These are phyloP conservation scores for Phytophthora sojae DNA, from an alignment of 352 stramenopile genomes.

Conservation along the genomic window DNA sequence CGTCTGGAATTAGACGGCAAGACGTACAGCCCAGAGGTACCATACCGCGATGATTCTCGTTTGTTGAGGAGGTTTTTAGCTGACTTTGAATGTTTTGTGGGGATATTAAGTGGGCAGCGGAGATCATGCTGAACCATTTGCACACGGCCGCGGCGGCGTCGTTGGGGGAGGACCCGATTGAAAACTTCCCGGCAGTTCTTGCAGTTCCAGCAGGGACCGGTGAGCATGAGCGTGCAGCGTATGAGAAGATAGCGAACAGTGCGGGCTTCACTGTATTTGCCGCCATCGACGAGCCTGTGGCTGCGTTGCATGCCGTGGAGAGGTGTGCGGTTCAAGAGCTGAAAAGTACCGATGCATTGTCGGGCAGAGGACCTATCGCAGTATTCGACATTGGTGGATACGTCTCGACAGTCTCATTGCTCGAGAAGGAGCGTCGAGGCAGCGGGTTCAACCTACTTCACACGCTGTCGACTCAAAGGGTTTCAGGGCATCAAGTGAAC, in stretches of 20 bases:
- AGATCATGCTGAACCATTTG: conserved; percentile 69
- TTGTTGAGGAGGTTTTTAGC: neutral
- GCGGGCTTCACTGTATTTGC: conserved; percentile 69
- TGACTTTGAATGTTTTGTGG: conserved; percentile 6
- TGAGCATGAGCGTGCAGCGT: conserved; percentile 40
- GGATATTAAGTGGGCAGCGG: conserved; percentile 53
- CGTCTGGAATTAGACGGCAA: conserved; percentile 61
- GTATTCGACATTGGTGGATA: conserved; percentile 82
- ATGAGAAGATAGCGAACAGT: conserved; percentile 60
- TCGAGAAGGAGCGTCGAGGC: conserved; percentile 41
- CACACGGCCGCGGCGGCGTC: conserved; percentile 52
- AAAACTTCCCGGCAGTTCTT: conserved; percentile 61
- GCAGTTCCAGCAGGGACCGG: conserved; percentile 49
- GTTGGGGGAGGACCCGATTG: conserved; percentile 48
- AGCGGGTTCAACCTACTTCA: conserved; percentile 48
- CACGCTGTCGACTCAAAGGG: conserved; percentile 37
- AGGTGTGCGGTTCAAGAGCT: conserved; percentile 45
- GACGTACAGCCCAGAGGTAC: conserved; percentile 66
- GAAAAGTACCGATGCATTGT: conserved; percentile 24
- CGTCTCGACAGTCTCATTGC: conserved; percentile 57
- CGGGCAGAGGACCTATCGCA: conserved; percentile 43
- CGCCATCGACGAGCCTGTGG: conserved; percentile 69
- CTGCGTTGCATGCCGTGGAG: conserved; percentile 64
- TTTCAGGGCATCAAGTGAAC: conserved; percentile 61
- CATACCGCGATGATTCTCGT: neutral